Conservation (phyloP, 768 basidiomycete species). For the Infundibulicybe gibba region DNA sequence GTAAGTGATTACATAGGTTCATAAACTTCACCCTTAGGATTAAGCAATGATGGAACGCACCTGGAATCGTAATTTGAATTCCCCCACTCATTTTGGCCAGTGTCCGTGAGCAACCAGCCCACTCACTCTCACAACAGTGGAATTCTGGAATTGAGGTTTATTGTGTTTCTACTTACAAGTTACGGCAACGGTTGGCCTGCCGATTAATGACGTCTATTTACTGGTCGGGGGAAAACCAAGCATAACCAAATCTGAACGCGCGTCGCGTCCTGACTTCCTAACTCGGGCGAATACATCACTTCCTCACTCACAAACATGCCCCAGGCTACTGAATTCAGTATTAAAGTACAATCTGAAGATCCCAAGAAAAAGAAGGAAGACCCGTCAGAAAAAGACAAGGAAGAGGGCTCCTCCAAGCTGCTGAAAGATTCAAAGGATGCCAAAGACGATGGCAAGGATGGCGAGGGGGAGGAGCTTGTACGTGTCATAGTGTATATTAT, state of each 20-base stretch:
- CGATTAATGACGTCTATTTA: not conserved
- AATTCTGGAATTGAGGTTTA: too few species aligned
- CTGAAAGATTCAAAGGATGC: constrained; percentile 35
- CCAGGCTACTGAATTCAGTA: constrained; percentile 53
- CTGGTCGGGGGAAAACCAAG: constrained; percentile 6
- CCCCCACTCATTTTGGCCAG: constrained; percentile 35
- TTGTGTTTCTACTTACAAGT: too few species aligned
- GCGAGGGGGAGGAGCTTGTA: constrained; percentile 79
- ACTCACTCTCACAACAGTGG: too few species aligned
- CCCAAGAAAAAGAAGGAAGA: constrained; percentile 64
- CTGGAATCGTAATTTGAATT: constrained; percentile 66
- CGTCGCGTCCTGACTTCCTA: constrained; percentile 40
- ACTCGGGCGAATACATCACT: constrained; percentile 4
- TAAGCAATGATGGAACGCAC: constrained; percentile 25
- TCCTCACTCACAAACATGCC: constrained; percentile 38
- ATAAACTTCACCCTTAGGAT: not conserved
- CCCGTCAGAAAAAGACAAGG: constrained; percentile 46
- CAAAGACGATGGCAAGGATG: constrained; percentile 47
- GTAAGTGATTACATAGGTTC: too few species aligned
- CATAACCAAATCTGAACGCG: constrained; percentile 33
- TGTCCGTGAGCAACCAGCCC: too few species aligned
- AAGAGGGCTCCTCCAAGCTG: constrained; percentile 52
- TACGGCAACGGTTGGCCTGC: too few species aligned
- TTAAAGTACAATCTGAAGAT: constrained; percentile 69
- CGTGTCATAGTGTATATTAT: constrained; percentile 24